phyloP scores from a whole-genome alignment of 2,329 filamentous ascomycete species.

The Ophiostoma ulmi region DNA sequence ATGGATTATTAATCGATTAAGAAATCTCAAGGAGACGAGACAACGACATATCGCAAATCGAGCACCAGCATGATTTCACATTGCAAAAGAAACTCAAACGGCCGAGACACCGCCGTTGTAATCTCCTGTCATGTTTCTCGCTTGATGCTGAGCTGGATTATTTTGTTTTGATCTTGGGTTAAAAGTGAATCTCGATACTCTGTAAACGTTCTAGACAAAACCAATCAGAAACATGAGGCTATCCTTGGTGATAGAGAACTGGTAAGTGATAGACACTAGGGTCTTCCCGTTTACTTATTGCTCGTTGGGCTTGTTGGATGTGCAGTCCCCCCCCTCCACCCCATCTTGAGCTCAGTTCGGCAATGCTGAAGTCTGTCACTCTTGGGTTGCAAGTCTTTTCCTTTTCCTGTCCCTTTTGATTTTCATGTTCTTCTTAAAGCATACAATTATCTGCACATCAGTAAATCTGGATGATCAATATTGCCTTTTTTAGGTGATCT shows the following conservation, averaged over 20 bases:
- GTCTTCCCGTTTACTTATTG: conserved; percentile 5
- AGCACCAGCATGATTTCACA: background rate
- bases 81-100: conserved; percentile 14
- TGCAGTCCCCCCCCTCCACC: background rate
- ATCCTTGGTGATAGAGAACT: background rate
- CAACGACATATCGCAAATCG: background rate
- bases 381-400: background rate
- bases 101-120: conserved; percentile 14
- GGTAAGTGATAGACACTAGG: background rate
- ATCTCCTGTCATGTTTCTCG: conserved; percentile 10
- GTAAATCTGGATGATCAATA: background rate
- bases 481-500: background rate
- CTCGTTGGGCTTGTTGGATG: background rate
- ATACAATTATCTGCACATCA: background rate
- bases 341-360: background rate
- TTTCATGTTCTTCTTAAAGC: background rate
- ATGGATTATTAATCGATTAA: background rate
- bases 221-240: background rate
- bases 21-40: background rate
- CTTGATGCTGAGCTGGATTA: background rate
- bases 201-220: background rate
- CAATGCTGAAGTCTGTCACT: conserved; percentile 13
- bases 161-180: background rate
- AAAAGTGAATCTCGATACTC: background rate
- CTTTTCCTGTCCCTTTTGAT: background rate